A percentile compares a stretch with the other conserved stretches of the same genome.
These are phyloP conservation scores for Fusarium begoniae DNA, from an alignment of 2,329 filamentous ascomycete genomes.

Conservation along the genomic window DNA sequence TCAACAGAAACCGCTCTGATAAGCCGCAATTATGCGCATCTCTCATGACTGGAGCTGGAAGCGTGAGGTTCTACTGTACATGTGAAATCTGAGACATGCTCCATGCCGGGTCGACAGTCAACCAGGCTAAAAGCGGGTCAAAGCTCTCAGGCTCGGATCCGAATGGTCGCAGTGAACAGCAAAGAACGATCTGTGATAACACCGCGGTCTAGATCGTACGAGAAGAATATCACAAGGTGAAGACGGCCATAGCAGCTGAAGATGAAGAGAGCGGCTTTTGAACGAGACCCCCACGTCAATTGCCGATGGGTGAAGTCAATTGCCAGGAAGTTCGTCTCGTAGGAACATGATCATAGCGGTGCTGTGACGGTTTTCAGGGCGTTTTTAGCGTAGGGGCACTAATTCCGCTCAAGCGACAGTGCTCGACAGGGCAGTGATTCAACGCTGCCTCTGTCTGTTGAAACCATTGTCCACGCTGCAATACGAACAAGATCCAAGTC, in stretches of 20 bases:
- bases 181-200: not conserved
- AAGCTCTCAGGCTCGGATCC: not conserved
- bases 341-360: not conserved
- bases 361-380: not conserved
- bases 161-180: not conserved
- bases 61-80: not conserved
- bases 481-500: too few relatives aligned
- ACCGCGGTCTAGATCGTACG: not conserved
- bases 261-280: not conserved
- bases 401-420: not conserved
- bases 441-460: rapidly evolving
- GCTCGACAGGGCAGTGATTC: not conserved
- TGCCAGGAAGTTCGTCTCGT: not conserved
- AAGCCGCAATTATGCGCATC: not conserved
- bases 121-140: not conserved
- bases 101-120: not conserved
- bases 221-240: not conserved
- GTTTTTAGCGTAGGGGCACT: too few relatives aligned
- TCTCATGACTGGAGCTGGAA: not conserved
- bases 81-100: not conserved
- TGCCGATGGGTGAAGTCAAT: not conserved
- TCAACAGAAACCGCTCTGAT: rapidly evolving
- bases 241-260: not conserved
- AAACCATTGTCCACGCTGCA: rapidly evolving
- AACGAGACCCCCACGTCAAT: not conserved